A percentile compares a stretch with the other conserved stretches of the same genome.
phyloP scores from a whole-genome alignment of 225 moss, liverwort and hornwort genomes.

The Bryum argenteum region DNA sequence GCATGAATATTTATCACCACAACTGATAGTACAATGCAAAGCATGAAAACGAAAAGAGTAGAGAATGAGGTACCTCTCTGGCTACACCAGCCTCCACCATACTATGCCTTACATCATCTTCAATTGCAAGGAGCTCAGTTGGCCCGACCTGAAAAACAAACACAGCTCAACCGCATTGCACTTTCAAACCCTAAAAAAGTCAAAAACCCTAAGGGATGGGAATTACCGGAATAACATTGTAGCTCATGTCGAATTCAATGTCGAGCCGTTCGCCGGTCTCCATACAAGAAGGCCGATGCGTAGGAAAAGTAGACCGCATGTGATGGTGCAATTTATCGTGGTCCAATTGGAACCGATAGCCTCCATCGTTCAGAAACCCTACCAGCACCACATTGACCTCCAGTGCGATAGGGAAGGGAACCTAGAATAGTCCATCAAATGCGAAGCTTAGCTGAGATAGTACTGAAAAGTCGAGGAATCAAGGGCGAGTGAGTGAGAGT shows the following conservation, averaged over 20 bases:
- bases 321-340: conserved; percentile 56
- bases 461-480: no score
- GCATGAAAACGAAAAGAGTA: neutral
- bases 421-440: conserved; percentile 36
- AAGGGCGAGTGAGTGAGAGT: neutral
- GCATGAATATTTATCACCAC: no score
- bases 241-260: conserved; percentile 82
- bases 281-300: conserved; percentile 78
- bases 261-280: conserved; percentile 83
- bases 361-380: conserved; percentile 81
- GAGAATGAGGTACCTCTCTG: conserved; percentile 58
- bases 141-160: conserved; percentile 62
- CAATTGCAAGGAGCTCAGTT: conserved; percentile 71
- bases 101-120: conserved; percentile 62
- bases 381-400: conserved; percentile 82
- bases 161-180: neutral
- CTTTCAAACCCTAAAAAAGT: neutral
- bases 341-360: conserved; percentile 74
- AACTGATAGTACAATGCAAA: neutral
- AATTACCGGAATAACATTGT: conserved; percentile 76
- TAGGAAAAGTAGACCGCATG: conserved; percentile 70
- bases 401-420: conserved; percentile 77
- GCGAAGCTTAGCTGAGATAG: neutral
- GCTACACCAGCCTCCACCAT: conserved; percentile 69
- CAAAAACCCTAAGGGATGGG: conserved; percentile 9